Evolutionary conservation across 495 filamentous ascomycete genomes (phyloP).

Genomic region (Podospora fimiseda): DNA sequence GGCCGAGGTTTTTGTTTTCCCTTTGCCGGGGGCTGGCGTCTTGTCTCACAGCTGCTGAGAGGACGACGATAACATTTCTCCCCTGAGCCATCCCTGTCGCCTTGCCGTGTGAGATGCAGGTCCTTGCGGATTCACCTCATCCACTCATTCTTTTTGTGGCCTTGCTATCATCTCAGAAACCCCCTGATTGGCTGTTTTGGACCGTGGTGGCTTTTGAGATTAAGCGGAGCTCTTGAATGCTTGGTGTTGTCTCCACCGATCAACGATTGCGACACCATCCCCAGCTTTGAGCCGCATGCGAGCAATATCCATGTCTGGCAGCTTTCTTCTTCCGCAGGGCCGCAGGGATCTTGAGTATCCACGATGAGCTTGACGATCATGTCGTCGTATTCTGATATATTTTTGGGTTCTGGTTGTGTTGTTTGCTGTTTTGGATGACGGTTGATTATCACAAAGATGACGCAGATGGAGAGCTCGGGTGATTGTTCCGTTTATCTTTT

Average conservation of each 20-base stretch:
- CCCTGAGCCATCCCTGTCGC: constrained; percentile 1
- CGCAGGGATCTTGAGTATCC: too few species aligned
- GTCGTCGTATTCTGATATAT: neutral
- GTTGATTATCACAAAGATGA: neutral
- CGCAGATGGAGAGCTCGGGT: too few species aligned
- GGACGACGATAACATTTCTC: neutral
- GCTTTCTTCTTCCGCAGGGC: too few species aligned
- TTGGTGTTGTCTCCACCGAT: neutral
- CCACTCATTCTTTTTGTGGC: neutral
- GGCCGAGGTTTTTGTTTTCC: constrained; percentile 25
- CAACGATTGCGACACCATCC: neutral
- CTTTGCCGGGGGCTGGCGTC: neutral
- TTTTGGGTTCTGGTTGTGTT: neutral
- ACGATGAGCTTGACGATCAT: neutral
- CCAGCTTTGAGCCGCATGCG: neutral
- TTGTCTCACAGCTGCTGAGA: constrained; percentile 4
- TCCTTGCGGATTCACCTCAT: neutral
- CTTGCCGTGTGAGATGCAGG: neutral
- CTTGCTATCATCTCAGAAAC: neutral
- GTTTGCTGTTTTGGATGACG: neutral
- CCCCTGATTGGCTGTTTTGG: neutral
- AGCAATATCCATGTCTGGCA: neutral
- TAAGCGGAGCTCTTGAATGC: neutral
- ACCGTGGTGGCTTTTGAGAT: neutral
- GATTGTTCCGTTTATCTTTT: too few species aligned